Base-by-base conservation (phyloP, 495 filamentous ascomycete genomes). In the Neurospora sp. region DNA sequence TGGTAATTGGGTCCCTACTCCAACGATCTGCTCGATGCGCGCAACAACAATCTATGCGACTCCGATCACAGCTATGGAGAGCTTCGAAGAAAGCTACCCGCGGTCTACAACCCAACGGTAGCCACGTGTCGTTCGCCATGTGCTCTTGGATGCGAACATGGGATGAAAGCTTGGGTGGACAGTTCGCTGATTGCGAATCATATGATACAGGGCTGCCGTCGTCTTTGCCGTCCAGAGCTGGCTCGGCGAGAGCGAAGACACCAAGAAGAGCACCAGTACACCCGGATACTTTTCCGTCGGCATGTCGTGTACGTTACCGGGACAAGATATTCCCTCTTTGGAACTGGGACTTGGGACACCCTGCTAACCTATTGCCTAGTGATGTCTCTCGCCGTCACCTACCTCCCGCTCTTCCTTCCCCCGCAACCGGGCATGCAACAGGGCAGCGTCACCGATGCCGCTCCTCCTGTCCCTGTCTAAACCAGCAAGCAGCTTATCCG, bases 391-490 rank as follows among this genome's bases (percentile, higher is more conserved):
- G 82, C 85, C 74, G 91, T 96, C 45, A 92, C 92, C 69, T 97
- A 97, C 80, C 87, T 97, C 75, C 93, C 92, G 18, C 83, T 97
- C 72, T 96, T 97, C 83, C 80, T 97, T 72, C 94, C 93, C 44
- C 88, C 87, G 3, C 83, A 85, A 3, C 73, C 80, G 9, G 76
- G 78, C 69, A 72, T 73, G 59, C 77, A 73, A 44, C 72, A 38
- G 9, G 79, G 79, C 38, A 81, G 78, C 71, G 73, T 77, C 68
- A 83, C 83, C 77, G 83, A 74, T 79, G 85, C 75, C 79, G 83
- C 77, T 72, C 83, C 76, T 80, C 88, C 75, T 79, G 81, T 73
- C 69, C 83, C 81, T 18, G 70, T 71, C 48, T 78, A 71, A 41
- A 59, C n/a, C 10, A 10, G 4, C 37, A 22, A 16, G 38, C 39